Percentiles rank a stretch among this genome's conserved stretches.
phyloP scores from a whole-genome alignment of 306 rosid genomes.

The Quercus rubra region DNA sequence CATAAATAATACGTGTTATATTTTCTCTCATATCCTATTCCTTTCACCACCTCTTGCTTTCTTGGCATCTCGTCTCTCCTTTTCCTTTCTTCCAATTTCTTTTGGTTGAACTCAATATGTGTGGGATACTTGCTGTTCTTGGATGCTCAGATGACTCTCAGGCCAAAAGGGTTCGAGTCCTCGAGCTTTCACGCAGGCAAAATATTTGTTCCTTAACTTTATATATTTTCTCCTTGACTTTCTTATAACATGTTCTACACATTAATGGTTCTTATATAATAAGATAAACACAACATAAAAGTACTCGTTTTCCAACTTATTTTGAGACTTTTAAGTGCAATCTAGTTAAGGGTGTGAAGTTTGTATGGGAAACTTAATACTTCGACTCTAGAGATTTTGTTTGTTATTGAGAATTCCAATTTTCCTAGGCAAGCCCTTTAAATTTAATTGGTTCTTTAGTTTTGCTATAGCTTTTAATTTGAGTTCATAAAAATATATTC shows the following conservation, averaged over 20 bases:
- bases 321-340: not conserved
- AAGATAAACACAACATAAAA: not conserved
- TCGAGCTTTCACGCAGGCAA: conserved; percentile 36
- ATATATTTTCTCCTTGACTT: not conserved
- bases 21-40: too few relatives aligned
- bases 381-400: not conserved
- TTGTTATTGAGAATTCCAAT: not conserved
- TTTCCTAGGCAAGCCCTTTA: not conserved
- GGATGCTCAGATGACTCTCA: conserved; percentile 84
- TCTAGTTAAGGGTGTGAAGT: not conserved
- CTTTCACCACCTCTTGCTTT: not conserved
- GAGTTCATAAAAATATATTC: too few relatives aligned
- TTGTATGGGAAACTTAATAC: not conserved
- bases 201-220: not conserved
- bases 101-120: conserved; percentile 38
- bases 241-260: not conserved
- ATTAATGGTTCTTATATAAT: not conserved
- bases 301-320: not conserved
- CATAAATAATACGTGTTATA: too few relatives aligned
- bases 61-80: too few relatives aligned
- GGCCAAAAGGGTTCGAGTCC: conserved; percentile 86
- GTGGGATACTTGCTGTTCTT: conserved; percentile 95
- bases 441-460: not conserved
- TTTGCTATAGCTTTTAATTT: not conserved
- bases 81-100: not conserved